phyloP scores from a whole-genome alignment of 495 filamentous ascomycete genomes.

The Neurospora tetraspora region DNA sequence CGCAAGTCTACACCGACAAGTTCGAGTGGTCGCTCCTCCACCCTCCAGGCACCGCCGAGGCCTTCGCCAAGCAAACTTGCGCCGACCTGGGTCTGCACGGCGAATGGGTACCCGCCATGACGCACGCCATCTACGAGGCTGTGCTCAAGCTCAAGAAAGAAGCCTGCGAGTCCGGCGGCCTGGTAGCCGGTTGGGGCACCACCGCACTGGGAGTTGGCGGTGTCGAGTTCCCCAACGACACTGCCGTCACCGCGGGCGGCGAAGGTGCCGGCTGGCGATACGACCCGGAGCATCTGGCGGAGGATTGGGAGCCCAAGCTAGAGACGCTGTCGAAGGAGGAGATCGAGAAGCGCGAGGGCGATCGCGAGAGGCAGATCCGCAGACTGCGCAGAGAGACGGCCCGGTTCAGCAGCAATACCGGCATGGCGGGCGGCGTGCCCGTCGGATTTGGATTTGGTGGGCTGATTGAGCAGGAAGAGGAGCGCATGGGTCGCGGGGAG shows the following conservation, averaged over 20 bases:
- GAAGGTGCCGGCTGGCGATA: slow-evolving; percentile 86
- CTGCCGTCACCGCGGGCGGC: slow-evolving; percentile 49
- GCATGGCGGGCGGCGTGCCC: slow-evolving; percentile 56
- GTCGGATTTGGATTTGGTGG: slow-evolving; percentile 45
- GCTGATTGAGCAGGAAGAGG: slow-evolving; percentile 52
- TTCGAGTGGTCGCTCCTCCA: slow-evolving; percentile 98
- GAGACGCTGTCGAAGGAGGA: slow-evolving; percentile 88
- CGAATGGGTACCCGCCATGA: slow-evolving; percentile 90
- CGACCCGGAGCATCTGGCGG: slow-evolving; percentile 77
- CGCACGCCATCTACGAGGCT: slow-evolving; percentile 95
- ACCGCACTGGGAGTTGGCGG: slow-evolving; percentile 26
- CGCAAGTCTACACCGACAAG: slow-evolving; percentile 88
- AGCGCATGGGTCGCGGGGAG: slow-evolving; percentile 73
- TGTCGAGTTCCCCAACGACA: slow-evolving; percentile 76
- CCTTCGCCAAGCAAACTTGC: slow-evolving; percentile 85
- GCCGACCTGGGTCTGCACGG: slow-evolving; percentile 80
- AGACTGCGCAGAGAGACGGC: slow-evolving; percentile 85
- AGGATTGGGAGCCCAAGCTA: slow-evolving; percentile 91
- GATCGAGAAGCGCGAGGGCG: slow-evolving; percentile 94
- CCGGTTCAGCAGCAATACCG: slow-evolving; percentile 74
- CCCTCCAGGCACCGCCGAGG: slow-evolving; percentile 81
- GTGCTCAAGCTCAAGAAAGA: slow-evolving; percentile 91
- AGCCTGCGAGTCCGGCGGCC: slow-evolving; percentile 77
- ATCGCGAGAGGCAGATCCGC: slow-evolving; percentile 82
- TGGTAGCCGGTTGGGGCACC: slow-evolving; percentile 55